Conservation (phyloP, 2,329 filamentous ascomycete species). For the Elsinoe necatrix region DNA sequence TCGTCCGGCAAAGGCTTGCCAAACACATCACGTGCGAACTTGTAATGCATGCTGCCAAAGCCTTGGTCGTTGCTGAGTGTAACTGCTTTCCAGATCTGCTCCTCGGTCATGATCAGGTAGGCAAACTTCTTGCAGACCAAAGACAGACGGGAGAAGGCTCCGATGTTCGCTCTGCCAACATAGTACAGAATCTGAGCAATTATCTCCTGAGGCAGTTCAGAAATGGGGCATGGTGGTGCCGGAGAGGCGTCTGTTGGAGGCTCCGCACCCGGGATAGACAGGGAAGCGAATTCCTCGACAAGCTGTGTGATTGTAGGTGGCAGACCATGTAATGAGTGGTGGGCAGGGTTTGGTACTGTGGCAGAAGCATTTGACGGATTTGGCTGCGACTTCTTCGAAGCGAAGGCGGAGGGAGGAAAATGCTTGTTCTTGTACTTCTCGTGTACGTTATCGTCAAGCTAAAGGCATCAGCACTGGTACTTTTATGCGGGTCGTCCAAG, state of each 20-base stretch:
- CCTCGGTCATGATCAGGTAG: conserved; percentile 74
- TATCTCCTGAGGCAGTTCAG: conserved; percentile 72
- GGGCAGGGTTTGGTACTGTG: conserved; percentile 42
- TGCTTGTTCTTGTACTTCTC: conserved; percentile 84
- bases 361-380: conserved; percentile 27
- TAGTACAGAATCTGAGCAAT: conserved; percentile 68
- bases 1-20: conserved; percentile 35
- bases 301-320: conserved; percentile 55
- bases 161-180: conserved; percentile 65
- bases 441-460: conserved; percentile 81
- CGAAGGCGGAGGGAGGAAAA: conserved; percentile 57
- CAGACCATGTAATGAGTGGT: conserved; percentile 49
- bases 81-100: conserved; percentile 75
- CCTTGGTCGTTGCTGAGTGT: conserved; percentile 65
- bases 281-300: conserved; percentile 62
- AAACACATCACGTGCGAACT: conserved; percentile 55
- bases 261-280: conserved; percentile 59
- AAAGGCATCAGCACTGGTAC: conserved; percentile 14
- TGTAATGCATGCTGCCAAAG: conserved; percentile 75
- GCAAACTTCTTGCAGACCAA: conserved; percentile 82
- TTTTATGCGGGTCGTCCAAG: not conserved
- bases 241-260: conserved; percentile 64
- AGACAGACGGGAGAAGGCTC: conserved; percentile 64
- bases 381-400: conserved; percentile 38
- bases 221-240: conserved; percentile 70